Percentiles rank a stretch among this genome's conserved stretches.
Evolutionary conservation across 345 rosid species (phyloP).

Genomic region (Theobroma cacao): DNA sequence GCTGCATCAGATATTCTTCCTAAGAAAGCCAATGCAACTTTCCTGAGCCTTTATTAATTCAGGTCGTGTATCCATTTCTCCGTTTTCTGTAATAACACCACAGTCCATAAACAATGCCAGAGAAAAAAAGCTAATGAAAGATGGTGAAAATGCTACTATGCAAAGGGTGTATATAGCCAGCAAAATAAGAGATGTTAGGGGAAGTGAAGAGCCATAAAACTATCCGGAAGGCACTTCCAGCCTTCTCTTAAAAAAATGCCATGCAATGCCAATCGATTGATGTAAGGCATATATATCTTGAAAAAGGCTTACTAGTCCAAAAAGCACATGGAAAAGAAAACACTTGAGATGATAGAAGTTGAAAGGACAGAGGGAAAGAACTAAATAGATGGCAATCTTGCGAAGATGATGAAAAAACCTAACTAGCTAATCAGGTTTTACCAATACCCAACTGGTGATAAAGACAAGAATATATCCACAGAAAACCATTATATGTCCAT

Average conservation of each 20-base stretch:
- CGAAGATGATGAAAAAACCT: background rate
- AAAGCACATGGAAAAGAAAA: background rate
- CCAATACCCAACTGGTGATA: no score
- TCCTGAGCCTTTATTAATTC: background rate
- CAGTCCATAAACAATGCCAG: background rate
- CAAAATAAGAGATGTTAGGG: background rate
- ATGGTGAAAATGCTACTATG: background rate
- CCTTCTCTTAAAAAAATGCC: background rate
- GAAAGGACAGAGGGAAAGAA: background rate
- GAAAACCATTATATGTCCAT: no score
- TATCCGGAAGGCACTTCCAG: background rate
- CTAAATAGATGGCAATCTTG: no score
- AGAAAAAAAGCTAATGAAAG: background rate
- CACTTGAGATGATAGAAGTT: background rate
- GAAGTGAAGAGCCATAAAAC: background rate
- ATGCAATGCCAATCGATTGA: background rate
- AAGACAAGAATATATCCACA: no score
- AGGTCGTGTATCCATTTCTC: background rate
- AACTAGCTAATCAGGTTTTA: no score
- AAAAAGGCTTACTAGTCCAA: background rate
- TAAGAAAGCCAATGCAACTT: background rate
- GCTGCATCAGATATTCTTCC: background rate
- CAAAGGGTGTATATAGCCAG: background rate
- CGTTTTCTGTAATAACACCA: background rate
- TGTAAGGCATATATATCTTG: background rate